Evolutionary conservation across 2,329 filamentous ascomycete species (phyloP).

Genomic region (Neospermospora avenae): DNA sequence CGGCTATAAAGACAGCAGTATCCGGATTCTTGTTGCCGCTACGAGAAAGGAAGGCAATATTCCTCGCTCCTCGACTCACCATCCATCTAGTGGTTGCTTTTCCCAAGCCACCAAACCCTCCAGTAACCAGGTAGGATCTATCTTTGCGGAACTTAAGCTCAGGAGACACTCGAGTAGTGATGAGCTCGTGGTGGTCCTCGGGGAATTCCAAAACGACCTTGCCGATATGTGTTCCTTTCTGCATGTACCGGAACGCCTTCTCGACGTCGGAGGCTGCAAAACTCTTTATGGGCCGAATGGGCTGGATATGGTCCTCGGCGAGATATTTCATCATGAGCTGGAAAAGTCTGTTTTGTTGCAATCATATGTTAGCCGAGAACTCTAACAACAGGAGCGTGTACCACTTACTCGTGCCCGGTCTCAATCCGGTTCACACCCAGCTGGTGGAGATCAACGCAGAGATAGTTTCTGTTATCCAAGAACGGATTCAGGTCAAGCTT

Average conservation of each 20-base stretch:
- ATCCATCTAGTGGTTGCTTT: constrained; percentile 35
- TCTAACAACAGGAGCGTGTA: too few species aligned
- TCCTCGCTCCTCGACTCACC: constrained; percentile 35
- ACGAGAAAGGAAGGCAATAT: constrained; percentile 38
- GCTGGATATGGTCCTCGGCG: constrained; percentile 14
- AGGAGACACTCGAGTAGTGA: background rate
- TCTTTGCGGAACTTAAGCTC: background rate
- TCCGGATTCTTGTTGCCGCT: constrained; percentile 15
- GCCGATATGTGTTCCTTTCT: constrained; percentile 16
- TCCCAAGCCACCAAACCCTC: constrained; percentile 42
- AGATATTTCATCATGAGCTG: background rate
- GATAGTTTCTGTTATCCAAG: too few species aligned
- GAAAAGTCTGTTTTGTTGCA: too few species aligned
- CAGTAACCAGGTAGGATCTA: constrained; percentile 36
- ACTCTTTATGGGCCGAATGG: constrained; percentile 10
- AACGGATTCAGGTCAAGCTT: background rate
- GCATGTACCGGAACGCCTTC: constrained; percentile 17
- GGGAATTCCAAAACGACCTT: constrained; percentile 14
- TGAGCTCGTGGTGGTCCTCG: background rate
- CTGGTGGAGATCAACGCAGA: too few species aligned
- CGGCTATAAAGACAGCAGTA: background rate
- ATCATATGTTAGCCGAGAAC: too few species aligned
- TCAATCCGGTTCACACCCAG: too few species aligned
- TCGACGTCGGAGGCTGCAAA: constrained; percentile 12
- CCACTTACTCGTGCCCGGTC: too few species aligned